phyloP scores from a whole-genome alignment of 2,329 filamentous ascomycete species.

The Fusarium oligoseptatum region DNA sequence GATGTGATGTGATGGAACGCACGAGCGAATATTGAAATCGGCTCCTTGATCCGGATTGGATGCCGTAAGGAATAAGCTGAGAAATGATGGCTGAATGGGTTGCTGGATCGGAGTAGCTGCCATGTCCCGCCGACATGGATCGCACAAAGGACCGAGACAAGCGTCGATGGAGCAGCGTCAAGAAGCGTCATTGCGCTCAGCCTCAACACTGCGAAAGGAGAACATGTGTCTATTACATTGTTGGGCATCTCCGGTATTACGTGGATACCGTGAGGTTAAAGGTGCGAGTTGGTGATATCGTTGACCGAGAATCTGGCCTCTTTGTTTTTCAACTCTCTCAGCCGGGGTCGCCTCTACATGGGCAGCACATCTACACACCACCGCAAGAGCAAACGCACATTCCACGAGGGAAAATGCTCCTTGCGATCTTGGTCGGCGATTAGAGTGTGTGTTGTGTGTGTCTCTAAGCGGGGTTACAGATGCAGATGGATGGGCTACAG shows the following conservation, averaged over 20 bases:
- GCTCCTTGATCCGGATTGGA: slow-evolving; percentile 6
- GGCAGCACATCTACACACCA: slow-evolving; percentile 7
- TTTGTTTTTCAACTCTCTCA: not conserved
- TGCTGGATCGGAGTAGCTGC: slow-evolving; percentile 21
- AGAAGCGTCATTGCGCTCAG: slow-evolving; percentile 11
- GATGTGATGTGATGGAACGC: slow-evolving; percentile 1
- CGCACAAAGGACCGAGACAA: slow-evolving; percentile 24
- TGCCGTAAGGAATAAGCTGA: slow-evolving; percentile 28
- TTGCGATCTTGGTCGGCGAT: slow-evolving; percentile 35
- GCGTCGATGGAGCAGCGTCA: slow-evolving; percentile 5
- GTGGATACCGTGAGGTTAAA: not conserved
- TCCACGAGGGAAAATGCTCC: slow-evolving; percentile 34
- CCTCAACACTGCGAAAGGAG: not conserved
- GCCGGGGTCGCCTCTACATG: not conserved
- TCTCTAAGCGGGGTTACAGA: slow-evolving; percentile 26
- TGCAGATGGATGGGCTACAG: slow-evolving; percentile 10
- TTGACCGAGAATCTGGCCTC: not conserved
- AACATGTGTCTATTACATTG: not conserved
- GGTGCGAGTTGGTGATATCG: not conserved
- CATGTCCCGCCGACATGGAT: slow-evolving; percentile 25
- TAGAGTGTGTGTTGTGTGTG: slow-evolving; percentile 19
- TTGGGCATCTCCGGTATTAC: not conserved
- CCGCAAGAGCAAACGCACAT: slow-evolving; percentile 29
- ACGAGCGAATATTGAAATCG: slow-evolving; percentile 14
- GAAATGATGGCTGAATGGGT: slow-evolving; percentile 39